These are phyloP conservation scores for Sporothrix humicola DNA, from an alignment of 2,329 filamentous ascomycete species.

Conservation along the genomic window DNA sequence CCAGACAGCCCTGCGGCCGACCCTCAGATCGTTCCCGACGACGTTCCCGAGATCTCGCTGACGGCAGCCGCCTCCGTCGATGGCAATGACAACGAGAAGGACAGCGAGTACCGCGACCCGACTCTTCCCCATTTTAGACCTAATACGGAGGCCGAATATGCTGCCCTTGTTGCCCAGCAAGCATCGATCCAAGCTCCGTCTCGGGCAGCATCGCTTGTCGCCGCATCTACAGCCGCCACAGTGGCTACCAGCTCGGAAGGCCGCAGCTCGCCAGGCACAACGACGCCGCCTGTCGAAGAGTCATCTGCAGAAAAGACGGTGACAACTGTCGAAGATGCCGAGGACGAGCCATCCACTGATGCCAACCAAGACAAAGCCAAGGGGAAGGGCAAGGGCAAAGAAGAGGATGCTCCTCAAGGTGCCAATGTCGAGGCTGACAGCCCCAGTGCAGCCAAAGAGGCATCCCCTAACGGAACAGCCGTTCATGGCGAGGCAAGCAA, in stretches of 20 bases:
- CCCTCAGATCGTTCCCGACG: not conserved
- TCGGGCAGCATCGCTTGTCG: conserved; percentile 27
- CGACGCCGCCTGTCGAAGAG: conserved; percentile 3
- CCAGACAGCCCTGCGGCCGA: not conserved
- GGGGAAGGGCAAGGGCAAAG: conserved; percentile 30
- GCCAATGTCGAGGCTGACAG: too few species aligned
- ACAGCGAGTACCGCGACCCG: conserved; percentile 55
- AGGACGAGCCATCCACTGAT: not conserved
- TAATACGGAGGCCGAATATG: conserved; percentile 48
- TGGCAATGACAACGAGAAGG: conserved; percentile 38
- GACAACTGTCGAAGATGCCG: not conserved
- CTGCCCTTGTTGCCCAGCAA: not conserved
- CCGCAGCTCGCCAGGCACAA: conserved; percentile 13
- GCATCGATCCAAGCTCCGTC: conserved; percentile 9
- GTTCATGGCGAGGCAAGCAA: too few species aligned
- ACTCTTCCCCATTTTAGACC: conserved; percentile 73
- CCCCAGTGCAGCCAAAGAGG: too few species aligned
- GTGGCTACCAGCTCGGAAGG: conserved; percentile 34
- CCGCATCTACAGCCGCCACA: conserved; percentile 30
- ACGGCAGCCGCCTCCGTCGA: conserved; percentile 18
- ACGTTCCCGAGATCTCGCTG: conserved; percentile 25
- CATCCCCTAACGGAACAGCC: too few species aligned
- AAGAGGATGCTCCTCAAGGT: not conserved
- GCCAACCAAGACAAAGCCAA: not conserved
- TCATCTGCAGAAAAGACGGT: not conserved